These are phyloP conservation scores for Pneumocystis wakefieldiae DNA, from an alignment of 1,139 yeast genomes.

Conservation along the genomic window DNA sequence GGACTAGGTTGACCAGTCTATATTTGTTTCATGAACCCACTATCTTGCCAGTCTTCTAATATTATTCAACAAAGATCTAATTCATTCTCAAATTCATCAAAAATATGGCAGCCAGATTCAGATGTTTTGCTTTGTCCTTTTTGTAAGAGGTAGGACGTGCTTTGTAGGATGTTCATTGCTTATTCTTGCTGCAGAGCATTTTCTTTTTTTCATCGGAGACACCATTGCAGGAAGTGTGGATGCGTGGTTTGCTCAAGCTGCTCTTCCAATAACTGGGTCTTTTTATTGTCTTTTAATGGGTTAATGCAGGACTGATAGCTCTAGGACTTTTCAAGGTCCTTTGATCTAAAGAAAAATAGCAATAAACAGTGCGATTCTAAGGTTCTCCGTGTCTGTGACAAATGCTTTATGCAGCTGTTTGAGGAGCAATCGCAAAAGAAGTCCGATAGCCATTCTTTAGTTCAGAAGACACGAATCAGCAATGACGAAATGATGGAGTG, in stretches of 20 bases:
- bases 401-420: neutral
- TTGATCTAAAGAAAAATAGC: constrained; percentile 6
- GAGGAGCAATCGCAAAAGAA: neutral
- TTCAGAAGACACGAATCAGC: constrained; percentile 9
- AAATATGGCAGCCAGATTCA: neutral
- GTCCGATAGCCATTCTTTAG: constrained; percentile 1
- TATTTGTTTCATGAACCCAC: neutral
- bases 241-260: constrained; percentile 57
- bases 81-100: neutral
- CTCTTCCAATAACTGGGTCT: constrained; percentile 28
- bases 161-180: constrained; percentile 31
- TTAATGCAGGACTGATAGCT: constrained; percentile 2
- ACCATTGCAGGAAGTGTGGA: constrained; percentile 82
- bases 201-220: constrained; percentile 60
- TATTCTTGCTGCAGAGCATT: constrained; percentile 24
- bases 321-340: constrained; percentile 1
- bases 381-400: constrained; percentile 2
- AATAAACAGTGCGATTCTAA: neutral
- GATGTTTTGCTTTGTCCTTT: constrained; percentile 43
- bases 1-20: no score
- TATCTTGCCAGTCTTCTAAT: neutral
- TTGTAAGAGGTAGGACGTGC: constrained; percentile 56
- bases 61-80: neutral
- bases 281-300: constrained; percentile 27
- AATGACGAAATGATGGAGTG: constrained; percentile 14